phyloP scores from a whole-genome alignment of 306 rosid genomes.

The Vigna hirtella region DNA sequence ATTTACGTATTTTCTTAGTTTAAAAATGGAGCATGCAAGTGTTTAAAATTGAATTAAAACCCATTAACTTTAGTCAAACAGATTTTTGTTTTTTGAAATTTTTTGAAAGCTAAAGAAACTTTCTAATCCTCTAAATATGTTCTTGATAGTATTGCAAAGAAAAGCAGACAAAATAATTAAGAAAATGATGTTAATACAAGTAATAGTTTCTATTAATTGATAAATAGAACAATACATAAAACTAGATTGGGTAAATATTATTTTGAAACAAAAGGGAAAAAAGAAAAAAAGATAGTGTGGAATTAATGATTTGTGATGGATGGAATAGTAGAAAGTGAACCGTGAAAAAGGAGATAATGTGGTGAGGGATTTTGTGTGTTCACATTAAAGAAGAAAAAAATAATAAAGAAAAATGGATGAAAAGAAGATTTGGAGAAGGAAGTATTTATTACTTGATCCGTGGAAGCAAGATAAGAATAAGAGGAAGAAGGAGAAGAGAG shows the following conservation, averaged over 20 bases:
- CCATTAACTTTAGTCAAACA: too few relatives aligned
- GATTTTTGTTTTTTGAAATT: too few relatives aligned
- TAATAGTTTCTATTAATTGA: too few relatives aligned
- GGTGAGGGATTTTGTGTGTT: constrained; percentile 35
- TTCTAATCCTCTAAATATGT: too few relatives aligned
- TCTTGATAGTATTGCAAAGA: too few relatives aligned
- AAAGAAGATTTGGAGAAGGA: constrained; percentile 17
- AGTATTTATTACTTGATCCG: neutral
- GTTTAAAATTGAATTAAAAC: neutral
- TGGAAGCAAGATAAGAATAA: neutral
- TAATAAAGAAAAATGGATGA: neutral
- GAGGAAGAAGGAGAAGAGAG: neutral
- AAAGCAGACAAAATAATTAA: too few relatives aligned
- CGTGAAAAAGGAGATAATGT: constrained; percentile 37
- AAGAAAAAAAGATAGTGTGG: neutral
- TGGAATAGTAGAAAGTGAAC: constrained; percentile 39
- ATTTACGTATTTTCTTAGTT: too few relatives aligned
- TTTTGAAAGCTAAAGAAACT: too few relatives aligned
- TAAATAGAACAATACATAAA: too few relatives aligned
- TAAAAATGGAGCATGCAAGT: too few relatives aligned
- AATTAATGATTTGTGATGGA: constrained; percentile 6
- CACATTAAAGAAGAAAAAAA: neutral
- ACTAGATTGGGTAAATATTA: neutral
- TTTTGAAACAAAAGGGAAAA: neutral
- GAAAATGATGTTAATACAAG: too few relatives aligned